Percentiles rank a stretch among this genome's conserved stretches.
phyloP scores from a whole-genome alignment of 2,329 filamentous ascomycete genomes.

The Calonectria pteridis region DNA sequence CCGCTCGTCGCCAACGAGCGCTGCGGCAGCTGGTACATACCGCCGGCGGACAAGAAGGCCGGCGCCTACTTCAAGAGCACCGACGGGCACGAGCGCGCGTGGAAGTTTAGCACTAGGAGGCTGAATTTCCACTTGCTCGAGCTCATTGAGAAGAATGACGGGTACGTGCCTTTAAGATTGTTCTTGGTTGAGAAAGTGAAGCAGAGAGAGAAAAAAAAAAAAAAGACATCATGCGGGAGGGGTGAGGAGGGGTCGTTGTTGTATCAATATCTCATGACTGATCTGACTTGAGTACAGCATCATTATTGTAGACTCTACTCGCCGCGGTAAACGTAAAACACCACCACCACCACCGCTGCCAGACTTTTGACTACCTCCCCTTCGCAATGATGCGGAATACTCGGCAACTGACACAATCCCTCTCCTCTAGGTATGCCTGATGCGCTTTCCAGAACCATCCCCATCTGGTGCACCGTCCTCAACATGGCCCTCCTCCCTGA shows the following conservation, averaged over 20 bases:
- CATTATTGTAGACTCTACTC: slow-evolving; percentile 92
- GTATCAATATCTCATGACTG: not conserved
- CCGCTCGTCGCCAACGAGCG: slow-evolving; percentile 93
- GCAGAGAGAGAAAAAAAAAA: too few species aligned
- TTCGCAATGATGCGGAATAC: not conserved
- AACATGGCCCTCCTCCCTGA: slow-evolving; percentile 83
- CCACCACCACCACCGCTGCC: slow-evolving; percentile 38
- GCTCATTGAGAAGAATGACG: slow-evolving; percentile 74
- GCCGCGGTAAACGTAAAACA: slow-evolving; percentile 87
- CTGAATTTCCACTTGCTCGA: slow-evolving; percentile 86
- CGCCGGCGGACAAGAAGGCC: slow-evolving; percentile 71
- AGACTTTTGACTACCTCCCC: not conserved
- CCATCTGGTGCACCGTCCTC: slow-evolving; percentile 91
- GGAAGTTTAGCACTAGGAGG: slow-evolving; percentile 88
- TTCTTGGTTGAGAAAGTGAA: not conserved
- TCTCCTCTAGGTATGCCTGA: slow-evolving; percentile 82
- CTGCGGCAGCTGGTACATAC: slow-evolving; percentile 96
- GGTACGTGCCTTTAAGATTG: slow-evolving; percentile 60
- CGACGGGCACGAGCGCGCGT: slow-evolving; percentile 91
- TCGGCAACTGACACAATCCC: not conserved
- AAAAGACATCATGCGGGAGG: not conserved
- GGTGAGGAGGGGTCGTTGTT: not conserved
- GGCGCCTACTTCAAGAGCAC: slow-evolving; percentile 98
- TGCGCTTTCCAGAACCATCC: slow-evolving; percentile 91
- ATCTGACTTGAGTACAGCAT: slow-evolving; percentile 58